Evolutionary conservation across 140 eudicot genomes (phyloP).

Genomic region (Cichorium intybus): DNA sequence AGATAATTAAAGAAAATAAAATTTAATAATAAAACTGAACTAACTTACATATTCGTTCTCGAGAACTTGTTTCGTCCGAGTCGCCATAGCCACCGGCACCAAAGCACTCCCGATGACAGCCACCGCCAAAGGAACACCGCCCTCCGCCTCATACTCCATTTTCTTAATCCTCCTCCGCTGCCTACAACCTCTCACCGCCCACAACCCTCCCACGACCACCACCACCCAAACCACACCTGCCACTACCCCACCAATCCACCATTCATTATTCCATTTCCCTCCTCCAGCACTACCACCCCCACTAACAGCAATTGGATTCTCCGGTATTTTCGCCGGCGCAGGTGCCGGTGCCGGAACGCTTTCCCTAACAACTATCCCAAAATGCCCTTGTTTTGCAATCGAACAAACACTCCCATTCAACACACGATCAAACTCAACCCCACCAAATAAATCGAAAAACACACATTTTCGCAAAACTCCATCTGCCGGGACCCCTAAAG

Average conservation of each 20-base stretch:
- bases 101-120: slow-evolving; percentile 43
- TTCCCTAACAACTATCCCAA: slow-evolving; percentile 51
- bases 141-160: slow-evolving; percentile 61
- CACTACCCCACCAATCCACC: slow-evolving; percentile 51
- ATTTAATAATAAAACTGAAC: neutral
- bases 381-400: slow-evolving; percentile 62
- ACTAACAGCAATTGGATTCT: slow-evolving; percentile 21
- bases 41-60: slow-evolving; percentile 60
- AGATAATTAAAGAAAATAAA: neutral
- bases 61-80: slow-evolving; percentile 59
- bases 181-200: slow-evolving; percentile 41
- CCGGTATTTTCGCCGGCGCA: slow-evolving; percentile 20
- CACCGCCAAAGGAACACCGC: slow-evolving; percentile 48
- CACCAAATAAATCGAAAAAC: slow-evolving; percentile 56
- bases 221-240: slow-evolving; percentile 46
- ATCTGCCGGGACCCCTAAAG: slow-evolving; percentile 13
- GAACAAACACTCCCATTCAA: slow-evolving; percentile 46
- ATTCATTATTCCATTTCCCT: slow-evolving; percentile 3
- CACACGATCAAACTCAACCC: slow-evolving; percentile 56
- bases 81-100: slow-evolving; percentile 68
- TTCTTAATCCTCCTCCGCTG: slow-evolving; percentile 39
- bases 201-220: slow-evolving; percentile 24
- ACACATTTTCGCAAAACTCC: slow-evolving; percentile 49
- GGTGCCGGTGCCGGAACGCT: slow-evolving; percentile 42
- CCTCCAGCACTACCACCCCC: slow-evolving; percentile 25